Base-by-base conservation (phyloP, 345 rosid genomes). In the Barbarea vulgaris region DNA sequence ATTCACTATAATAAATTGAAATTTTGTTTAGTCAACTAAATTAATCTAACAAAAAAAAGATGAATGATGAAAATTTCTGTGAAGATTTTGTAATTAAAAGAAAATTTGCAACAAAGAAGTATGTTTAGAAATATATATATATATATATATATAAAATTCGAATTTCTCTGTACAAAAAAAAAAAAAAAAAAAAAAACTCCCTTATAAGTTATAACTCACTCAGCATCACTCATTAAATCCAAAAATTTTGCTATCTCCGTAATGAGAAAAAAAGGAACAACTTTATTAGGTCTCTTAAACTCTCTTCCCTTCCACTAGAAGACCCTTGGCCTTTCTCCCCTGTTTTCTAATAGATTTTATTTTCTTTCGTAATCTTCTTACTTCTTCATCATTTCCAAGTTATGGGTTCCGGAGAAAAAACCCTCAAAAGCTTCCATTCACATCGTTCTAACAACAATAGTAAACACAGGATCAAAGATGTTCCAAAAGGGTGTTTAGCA, bases 401-500 rank as follows among this genome's bases (percentile, higher is more conserved):
- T 9, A 78, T 78, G 78, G 81, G 68, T 70, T 59, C 63, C 2
- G 46, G 69, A 64, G 82, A 64, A 34, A 80, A 75, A 80, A 52
- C 2, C 7, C 6, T 51, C 1, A 80, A 64, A 8, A 75, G 21
- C 25, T 36, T 79, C 19, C 69, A 73, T 39, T 36, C 31, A 51
- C 54, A 57, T 46, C 68, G 73, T 67, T 58, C 44, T 5, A 59
- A 48, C 51, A 50, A 66, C 73, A 67, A 39, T 6, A 75, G 42
- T 58, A 83, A 65, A 55, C 84, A 83, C 30, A 64, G 50, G 30
- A 67, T 64, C 24, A 79, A 78, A 62, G 85, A 78, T 72, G 83
- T 87, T 2, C 88, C 88, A 37, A 85, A 87, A 56, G 91, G 91
- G 28, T 87, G 73, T 73, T 82, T 87, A 77, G 88, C 91, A 0